Evolutionary conservation across 352 stramenopile genomes (phyloP).

Genomic region (Phytopythium chamaehyphon): DNA sequence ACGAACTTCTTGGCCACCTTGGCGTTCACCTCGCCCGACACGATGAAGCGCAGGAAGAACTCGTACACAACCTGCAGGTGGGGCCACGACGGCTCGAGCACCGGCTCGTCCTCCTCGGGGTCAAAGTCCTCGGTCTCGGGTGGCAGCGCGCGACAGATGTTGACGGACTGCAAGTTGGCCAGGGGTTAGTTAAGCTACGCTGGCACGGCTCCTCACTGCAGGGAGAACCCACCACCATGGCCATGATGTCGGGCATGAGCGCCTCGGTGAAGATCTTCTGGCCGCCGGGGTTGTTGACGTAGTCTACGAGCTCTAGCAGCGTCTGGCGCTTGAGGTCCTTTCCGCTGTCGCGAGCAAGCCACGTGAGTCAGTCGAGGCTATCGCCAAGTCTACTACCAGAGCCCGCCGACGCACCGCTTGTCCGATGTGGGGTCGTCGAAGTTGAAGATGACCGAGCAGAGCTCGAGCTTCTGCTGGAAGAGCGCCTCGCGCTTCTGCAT

Average conservation of each 20-base stretch:
- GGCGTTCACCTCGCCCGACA: constrained; percentile 96
- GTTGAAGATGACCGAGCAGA: constrained; percentile 96
- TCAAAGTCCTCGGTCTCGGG: constrained; percentile 97
- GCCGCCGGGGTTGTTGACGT: constrained; percentile 95
- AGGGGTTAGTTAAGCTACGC: not conserved
- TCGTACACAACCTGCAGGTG: constrained; percentile 99
- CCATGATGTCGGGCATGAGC: constrained; percentile 95
- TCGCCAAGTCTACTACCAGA: not conserved
- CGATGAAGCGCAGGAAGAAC: constrained; percentile 98
- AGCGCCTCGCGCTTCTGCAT: constrained; percentile 85
- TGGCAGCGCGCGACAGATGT: constrained; percentile 93
- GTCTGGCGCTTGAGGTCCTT: constrained; percentile 99
- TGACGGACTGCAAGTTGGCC: constrained; percentile 53
- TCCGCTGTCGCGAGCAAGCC: constrained; percentile 30
- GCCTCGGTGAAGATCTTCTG: constrained; percentile 97
- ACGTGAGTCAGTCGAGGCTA: not conserved
- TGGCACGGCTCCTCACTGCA: not conserved
- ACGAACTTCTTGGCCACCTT: constrained; percentile 98
- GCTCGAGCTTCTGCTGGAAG: constrained; percentile 95
- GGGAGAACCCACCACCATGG: constrained; percentile 68
- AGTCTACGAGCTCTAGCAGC: constrained; percentile 98
- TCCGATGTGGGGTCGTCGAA: constrained; percentile 95
- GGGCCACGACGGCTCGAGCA: constrained; percentile 96
- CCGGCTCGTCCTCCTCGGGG: constrained; percentile 97
- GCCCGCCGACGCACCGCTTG: constrained; percentile 68